Base-by-base conservation (phyloP, 1,284 basidiomycete genomes). In the Phlebopus sp. region DNA sequence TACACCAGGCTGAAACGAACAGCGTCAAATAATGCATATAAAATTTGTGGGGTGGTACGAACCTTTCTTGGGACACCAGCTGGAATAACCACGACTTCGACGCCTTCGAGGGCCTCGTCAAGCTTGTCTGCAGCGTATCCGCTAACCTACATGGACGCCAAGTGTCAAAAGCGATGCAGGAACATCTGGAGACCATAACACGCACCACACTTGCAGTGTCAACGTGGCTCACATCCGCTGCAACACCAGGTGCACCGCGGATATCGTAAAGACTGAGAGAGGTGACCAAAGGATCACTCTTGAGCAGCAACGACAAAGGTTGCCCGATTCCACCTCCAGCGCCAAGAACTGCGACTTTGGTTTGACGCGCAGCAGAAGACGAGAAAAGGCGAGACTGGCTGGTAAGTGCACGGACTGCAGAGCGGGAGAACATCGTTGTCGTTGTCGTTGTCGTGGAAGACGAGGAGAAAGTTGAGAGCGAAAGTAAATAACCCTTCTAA, bases 21-120 rank as follows among this genome's bases (percentile, higher is more conserved):
- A 42, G 50, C 43, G 53, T 72, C 48, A 68, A 67, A 61, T 37
- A 40, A 37, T 30, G 42, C 48, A 15, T n/a, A 47, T 19, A 14
- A 19, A 21, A 45, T 18, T 38, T 42, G 27, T 23, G 30, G n/a
- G 49, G 50, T 2, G 19, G 25, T 36, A 59, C 68, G 70, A 73
- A 93, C 92, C 83, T 95, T 95, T 67, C 92, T 79, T 55, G 92
- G 92, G 51, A 95, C 92, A 82, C 96, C 97, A 70, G 96, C 96
- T 53, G 97, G 97, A 70, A 98, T 97, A 59, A 99, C 89, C 58
- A 99, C 87, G 56, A 99, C 86, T 72, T 95, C 78, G 55, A 81
- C 86, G 59, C 87, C 91, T 54, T 90, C 82, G 51, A 97, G 80
- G 18, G 93, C 92, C 59, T 85, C 78, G 67, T 92, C 89, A 62